Conservation (phyloP, 106 monocot genomes). For the Allium sativum region DNA sequence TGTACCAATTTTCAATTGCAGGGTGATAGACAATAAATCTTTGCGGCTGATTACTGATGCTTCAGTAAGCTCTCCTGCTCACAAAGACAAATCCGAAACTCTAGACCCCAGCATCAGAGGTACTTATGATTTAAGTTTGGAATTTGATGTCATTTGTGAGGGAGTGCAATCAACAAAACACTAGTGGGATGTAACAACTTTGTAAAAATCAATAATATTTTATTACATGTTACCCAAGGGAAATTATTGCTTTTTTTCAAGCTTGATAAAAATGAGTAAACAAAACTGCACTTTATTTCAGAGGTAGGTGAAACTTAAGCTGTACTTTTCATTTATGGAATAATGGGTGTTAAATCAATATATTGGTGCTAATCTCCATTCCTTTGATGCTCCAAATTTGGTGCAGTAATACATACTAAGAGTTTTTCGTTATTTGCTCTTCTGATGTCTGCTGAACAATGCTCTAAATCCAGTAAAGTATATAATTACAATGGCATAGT, state of each 20-base stretch:
- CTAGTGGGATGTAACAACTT: background rate
- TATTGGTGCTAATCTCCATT: no score
- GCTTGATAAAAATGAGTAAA: no score
- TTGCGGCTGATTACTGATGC: constrained; percentile 68
- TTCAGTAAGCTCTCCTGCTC: constrained; percentile 40
- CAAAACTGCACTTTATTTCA: no score
- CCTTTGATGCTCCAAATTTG: background rate
- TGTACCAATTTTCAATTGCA: constrained; percentile 11
- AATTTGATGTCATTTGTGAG: background rate
- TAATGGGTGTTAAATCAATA: no score
- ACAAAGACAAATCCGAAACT: constrained; percentile 29
- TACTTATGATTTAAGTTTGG: constrained; percentile 13
- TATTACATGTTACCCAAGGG: background rate
- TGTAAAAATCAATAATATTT: no score
- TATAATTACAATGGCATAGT: background rate
- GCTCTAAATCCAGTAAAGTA: background rate
- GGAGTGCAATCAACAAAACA: background rate
- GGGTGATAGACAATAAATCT: constrained; percentile 92
- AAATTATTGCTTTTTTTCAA: no score
- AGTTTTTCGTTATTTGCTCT: no score
- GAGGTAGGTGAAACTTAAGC: no score
- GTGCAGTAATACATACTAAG: background rate
- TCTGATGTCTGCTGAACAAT: background rate
- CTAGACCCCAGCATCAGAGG: constrained; percentile 61
- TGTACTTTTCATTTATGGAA: no score